These are phyloP conservation scores for Eucalyptus viminalis DNA, from an alignment of 345 rosid genomes.

Conservation along the genomic window DNA sequence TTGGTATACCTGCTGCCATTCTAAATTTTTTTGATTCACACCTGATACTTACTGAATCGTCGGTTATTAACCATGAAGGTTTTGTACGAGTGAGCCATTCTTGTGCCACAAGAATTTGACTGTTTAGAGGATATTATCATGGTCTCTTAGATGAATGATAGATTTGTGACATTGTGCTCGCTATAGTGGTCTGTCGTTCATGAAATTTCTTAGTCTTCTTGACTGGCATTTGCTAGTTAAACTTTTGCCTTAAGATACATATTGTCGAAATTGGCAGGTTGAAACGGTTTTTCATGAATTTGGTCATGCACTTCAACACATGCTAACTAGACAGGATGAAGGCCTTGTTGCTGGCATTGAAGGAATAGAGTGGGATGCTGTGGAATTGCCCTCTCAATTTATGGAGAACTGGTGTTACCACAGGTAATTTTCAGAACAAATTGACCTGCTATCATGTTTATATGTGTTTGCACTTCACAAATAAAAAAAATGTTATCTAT, in stretches of 20 bases:
- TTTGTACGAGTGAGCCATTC: not conserved
- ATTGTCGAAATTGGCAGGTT: slow-evolving; percentile 38
- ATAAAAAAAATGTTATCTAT: not conserved
- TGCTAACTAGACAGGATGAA: slow-evolving; percentile 85
- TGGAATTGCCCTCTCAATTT: slow-evolving; percentile 85
- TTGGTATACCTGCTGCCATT: not conserved
- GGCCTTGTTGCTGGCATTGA: slow-evolving; percentile 80
- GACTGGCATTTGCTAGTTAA: not conserved
- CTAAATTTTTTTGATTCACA: not conserved
- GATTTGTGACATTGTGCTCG: not conserved
- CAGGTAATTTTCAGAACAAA: slow-evolving; percentile 26
- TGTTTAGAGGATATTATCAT: not conserved
- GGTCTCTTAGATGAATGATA: not conserved
- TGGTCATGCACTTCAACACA: slow-evolving; percentile 95
- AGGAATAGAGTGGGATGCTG: slow-evolving; percentile 87
- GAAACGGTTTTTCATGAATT: slow-evolving; percentile 94
- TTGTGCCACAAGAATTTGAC: not conserved
- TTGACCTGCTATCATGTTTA: not conserved
- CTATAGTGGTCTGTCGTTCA: not conserved
- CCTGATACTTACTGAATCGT: not conserved
- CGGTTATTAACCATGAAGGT: not conserved
- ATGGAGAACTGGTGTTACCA: slow-evolving; percentile 99
- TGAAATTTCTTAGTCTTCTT: not conserved
- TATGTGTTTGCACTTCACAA: not conserved
- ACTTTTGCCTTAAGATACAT: not conserved